Evolutionary conservation across 2,329 filamentous ascomycete species (phyloP).

Genomic region (Pseudogymnoascus sp.): DNA sequence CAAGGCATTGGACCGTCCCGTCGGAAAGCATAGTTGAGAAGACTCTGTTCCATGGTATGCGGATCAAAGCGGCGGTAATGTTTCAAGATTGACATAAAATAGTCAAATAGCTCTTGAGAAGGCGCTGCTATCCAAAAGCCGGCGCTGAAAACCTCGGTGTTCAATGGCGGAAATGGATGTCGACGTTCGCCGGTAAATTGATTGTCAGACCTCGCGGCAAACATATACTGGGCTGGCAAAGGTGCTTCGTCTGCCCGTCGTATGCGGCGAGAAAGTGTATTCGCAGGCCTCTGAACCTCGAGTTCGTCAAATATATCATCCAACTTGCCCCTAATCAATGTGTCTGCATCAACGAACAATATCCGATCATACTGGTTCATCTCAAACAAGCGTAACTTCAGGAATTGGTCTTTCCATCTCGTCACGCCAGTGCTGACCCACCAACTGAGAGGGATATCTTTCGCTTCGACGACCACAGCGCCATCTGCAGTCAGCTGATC

Average conservation of each 20-base stretch:
- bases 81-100: slow-evolving; percentile 32
- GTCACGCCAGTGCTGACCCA: slow-evolving; percentile 33
- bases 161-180: slow-evolving; percentile 32
- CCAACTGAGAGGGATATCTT: slow-evolving; percentile 28
- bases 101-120: slow-evolving; percentile 31
- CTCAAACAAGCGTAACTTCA: slow-evolving; percentile 36
- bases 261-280: slow-evolving; percentile 18
- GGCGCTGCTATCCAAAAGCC: slow-evolving; percentile 37
- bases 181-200: slow-evolving; percentile 26
- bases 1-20: slow-evolving; percentile 36
- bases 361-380: slow-evolving; percentile 35
- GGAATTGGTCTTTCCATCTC: slow-evolving; percentile 37
- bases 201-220: slow-evolving; percentile 31
- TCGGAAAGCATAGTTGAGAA: slow-evolving; percentile 39
- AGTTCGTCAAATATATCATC: slow-evolving; percentile 34
- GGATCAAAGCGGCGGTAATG: slow-evolving; percentile 33
- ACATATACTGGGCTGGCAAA: slow-evolving; percentile 30
- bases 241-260: slow-evolving; percentile 26
- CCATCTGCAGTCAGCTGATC: slow-evolving; percentile 32
- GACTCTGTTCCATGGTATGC: slow-evolving; percentile 35
- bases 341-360: slow-evolving; percentile 39
- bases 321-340: slow-evolving; percentile 30
- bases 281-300: slow-evolving; percentile 17
- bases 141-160: slow-evolving; percentile 31
- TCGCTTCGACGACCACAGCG: slow-evolving; percentile 32